Evolutionary conservation across 108 stramenopile genomes (phyloP), one percentile per base, ranked within the genome.

Genomic region (Poteriospumella lacustris): DNA sequence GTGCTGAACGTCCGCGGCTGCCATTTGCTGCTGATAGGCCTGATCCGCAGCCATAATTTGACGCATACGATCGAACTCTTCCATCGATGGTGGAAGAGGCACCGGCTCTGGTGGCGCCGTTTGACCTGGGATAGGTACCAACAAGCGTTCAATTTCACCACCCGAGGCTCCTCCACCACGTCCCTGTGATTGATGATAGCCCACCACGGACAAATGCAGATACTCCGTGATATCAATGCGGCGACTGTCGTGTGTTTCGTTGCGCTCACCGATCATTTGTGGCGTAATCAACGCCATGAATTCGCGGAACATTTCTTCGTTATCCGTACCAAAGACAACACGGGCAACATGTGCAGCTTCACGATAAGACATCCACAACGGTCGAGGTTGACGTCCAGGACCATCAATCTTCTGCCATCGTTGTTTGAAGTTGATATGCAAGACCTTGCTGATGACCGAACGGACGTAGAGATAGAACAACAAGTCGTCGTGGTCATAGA

Each of bases 401-500:
- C 73, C 67, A 44, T 77, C 83, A 0, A 38, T 38, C 15, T 80
- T 78, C 24, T 39, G 1, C 75, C 79, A 76, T 31, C 41, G 58
- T 26, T 58, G 33, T 36, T 44, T 36, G 60, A 80, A 79, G 59
- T 12, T 24, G n/a, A 59, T 47, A 39, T 42, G 31, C 36, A 83
- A 78, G 36, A 75, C 79, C 44, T 72, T 79, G 33, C 56, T 39
- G 34, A 59, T 43, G 59, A 83, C 79, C n/a, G 75, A 76, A 43
- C 83, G 62, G 34, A 83, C 83, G 79, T 83, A 87, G 60, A 85
- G 77, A 68, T 70, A 87, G 75, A 84, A 87, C 26, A 64, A 52
- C 2, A 87, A 76, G 68, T 87, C 85, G 68, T 87, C 83, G 2
- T 59, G 28, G 52, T 85, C 86, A 83, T 87, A 87, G 39, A 78